A percentile compares a stretch with the other conserved stretches of the same genome.
Conservation (phyloP, 495 filamentous ascomycete genomes). For the Penicillium samsonianum region DNA sequence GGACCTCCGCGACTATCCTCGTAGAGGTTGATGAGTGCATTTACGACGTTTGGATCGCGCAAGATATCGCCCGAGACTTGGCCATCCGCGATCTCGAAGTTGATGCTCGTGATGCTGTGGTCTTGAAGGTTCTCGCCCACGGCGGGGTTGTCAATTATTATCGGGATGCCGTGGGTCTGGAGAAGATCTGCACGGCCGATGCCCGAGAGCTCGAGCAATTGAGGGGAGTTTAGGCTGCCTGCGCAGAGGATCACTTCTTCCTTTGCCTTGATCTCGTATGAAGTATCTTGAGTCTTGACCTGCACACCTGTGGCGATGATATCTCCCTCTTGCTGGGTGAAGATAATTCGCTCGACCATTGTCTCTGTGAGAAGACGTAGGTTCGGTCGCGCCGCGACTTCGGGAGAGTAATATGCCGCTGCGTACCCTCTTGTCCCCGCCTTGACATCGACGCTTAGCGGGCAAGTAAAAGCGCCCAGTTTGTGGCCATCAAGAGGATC, state of each 20-base stretch:
- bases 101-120: constrained; percentile 31
- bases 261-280: constrained; percentile 43
- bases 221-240: constrained; percentile 56
- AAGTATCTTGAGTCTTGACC: constrained; percentile 30
- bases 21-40: constrained; percentile 40
- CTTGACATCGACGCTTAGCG: constrained; percentile 19
- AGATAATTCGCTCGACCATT: constrained; percentile 45
- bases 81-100: constrained; percentile 44
- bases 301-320: constrained; percentile 36
- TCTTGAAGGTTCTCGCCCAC: constrained; percentile 53
- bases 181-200: constrained; percentile 44
- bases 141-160: constrained; percentile 36
- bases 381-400: constrained; percentile 44
- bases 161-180: constrained; percentile 32
- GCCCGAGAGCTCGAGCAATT: constrained; percentile 60
- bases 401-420: constrained; percentile 28
- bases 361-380: constrained; percentile 47
- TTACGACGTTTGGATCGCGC: constrained; percentile 40
- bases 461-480: constrained; percentile 26
- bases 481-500: constrained; percentile 27
- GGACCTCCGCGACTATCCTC: constrained; percentile 34
- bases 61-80: constrained; percentile 44
- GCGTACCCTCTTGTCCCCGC: constrained; percentile 43
- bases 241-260: constrained; percentile 57
- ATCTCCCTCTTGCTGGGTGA: constrained; percentile 25